Conservation (phyloP, 2,329 filamentous ascomycete species). For the Xylaria sp. region DNA sequence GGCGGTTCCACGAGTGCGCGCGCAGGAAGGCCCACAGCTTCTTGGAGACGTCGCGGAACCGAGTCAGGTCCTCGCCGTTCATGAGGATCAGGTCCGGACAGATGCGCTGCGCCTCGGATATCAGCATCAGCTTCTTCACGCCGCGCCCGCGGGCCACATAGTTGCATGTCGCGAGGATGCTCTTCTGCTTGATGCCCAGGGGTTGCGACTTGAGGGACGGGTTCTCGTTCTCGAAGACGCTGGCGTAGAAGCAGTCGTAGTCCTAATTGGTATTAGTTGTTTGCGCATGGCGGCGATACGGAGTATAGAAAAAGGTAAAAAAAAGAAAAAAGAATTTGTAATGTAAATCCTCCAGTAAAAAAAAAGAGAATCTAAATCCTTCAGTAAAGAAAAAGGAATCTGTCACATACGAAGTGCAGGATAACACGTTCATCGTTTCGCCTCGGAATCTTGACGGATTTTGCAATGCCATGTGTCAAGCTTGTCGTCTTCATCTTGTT, state of each 20-base stretch:
- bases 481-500: conserved; percentile 44
- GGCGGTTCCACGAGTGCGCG: conserved; percentile 78
- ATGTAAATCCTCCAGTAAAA: too few relatives aligned
- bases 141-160: conserved; percentile 84
- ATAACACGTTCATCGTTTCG: conserved; percentile 74
- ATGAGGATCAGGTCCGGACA: conserved; percentile 89
- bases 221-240: conserved; percentile 84
- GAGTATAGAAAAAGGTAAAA: not conserved
- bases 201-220: conserved; percentile 77
- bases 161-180: conserved; percentile 92
- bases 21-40: conserved; percentile 77
- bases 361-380: too few relatives aligned
- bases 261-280: too few relatives aligned
- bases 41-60: conserved; percentile 89
- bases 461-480: conserved; percentile 38
- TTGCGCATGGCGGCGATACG: too few relatives aligned
- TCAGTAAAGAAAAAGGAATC: too few relatives aligned
- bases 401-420: conserved; percentile 77
- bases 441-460: conserved; percentile 44
- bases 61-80: conserved; percentile 85
- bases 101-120: conserved; percentile 79
- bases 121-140: conserved; percentile 84
- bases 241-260: conserved; percentile 95
- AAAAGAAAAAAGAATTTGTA: not conserved
- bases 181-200: conserved; percentile 90